Percentiles rank a stretch among this genome's conserved stretches.
phyloP scores from a whole-genome alignment of 345 rosid species.

The Chamaenerion angustifolium region DNA sequence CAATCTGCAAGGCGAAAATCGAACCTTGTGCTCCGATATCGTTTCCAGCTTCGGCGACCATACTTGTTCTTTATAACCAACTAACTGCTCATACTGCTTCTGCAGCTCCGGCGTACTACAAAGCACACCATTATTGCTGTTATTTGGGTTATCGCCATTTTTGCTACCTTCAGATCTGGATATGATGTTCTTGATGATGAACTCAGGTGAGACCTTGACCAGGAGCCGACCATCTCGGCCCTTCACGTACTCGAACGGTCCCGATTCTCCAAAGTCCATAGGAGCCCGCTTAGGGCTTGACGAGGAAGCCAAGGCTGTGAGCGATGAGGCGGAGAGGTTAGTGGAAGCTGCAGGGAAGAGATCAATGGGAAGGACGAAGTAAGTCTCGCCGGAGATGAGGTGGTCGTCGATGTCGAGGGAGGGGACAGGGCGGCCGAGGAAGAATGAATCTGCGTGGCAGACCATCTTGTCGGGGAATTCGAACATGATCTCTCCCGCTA shows the following conservation, averaged over 20 bases:
- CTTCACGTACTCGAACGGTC: slow-evolving; percentile 20
- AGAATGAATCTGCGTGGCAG: slow-evolving; percentile 30
- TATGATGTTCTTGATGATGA: slow-evolving; percentile 27
- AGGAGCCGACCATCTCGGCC: slow-evolving; percentile 32
- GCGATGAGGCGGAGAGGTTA: slow-evolving; percentile 16
- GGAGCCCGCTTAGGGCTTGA: slow-evolving; percentile 9
- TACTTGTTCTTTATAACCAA: slow-evolving; percentile 46
- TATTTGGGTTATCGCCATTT: background rate
- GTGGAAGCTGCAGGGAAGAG: slow-evolving; percentile 9
- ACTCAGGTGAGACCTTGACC: slow-evolving; percentile 45
- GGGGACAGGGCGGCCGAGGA: slow-evolving; percentile 26
- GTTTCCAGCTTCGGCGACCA: slow-evolving; percentile 91
- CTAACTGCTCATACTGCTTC: slow-evolving; percentile 71
- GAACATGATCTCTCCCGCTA: slow-evolving; percentile 31
- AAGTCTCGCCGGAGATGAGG: slow-evolving; percentile 18
- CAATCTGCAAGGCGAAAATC: slow-evolving; percentile 56
- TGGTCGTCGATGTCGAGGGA: slow-evolving; percentile 20
- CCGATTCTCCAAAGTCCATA: slow-evolving; percentile 11
- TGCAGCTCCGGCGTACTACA: slow-evolving; percentile 89
- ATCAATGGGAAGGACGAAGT: slow-evolving; percentile 29
- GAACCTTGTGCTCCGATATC: slow-evolving; percentile 49
- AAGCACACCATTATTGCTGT: slow-evolving; percentile 11
- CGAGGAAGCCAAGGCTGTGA: slow-evolving; percentile 15
- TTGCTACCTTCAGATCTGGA: slow-evolving; percentile 3
- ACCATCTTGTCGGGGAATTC: slow-evolving; percentile 24